Base-by-base conservation (phyloP, 2,329 filamentous ascomycete genomes). In the Exophiala dermatitidis region DNA sequence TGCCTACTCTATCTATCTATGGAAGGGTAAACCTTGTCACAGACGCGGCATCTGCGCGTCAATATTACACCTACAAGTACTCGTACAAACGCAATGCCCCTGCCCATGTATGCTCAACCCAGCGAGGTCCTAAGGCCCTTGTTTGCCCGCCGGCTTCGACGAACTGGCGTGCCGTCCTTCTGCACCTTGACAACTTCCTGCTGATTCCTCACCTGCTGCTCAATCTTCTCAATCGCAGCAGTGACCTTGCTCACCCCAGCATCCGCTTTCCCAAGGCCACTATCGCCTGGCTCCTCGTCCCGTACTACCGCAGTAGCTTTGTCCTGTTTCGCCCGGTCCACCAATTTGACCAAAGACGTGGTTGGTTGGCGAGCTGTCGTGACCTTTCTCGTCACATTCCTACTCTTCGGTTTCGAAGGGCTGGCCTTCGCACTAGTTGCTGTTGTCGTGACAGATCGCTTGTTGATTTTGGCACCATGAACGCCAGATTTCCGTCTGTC, bases 381-480 rank as follows among this genome's bases (percentile, higher is more conserved):
- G 3, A 26, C 3, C 29, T 38, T 58, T 9, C 53, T 31, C 26
- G 55, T 56, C 12, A 56, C 47, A 34, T 54, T 58, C 5, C 58
- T 54, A 29, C 48, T 52, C 33, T 54, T 60, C 5, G 55, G 38
- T 45, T 53, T 54, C 37, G 54, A n/a, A 34, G 45, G 26, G n/a
- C 28, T 32, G 5, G 29, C 3, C 9, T 28, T 41, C 7, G 38
- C 19, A 19, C 19, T 19, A 3, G 38, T 28, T 28, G 42, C 30
- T 1, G 51, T 45, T 8, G 51, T 52, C 5, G 57, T 59, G 36
- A 42, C 49, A 6, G 57, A 53, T 41, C 57, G 36, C 40, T 60
- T 60, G 33, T 53, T 50, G 7, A 58, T 44, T 31, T 60, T 60
- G 4, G 49, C 34, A 12, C 58, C 53, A 7, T 60, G 58, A 12